Percentiles rank a stretch among this genome's conserved stretches.
Evolutionary conservation across 176 grass and related monocot species (phyloP).

Genomic region (Oryza coarctata): DNA sequence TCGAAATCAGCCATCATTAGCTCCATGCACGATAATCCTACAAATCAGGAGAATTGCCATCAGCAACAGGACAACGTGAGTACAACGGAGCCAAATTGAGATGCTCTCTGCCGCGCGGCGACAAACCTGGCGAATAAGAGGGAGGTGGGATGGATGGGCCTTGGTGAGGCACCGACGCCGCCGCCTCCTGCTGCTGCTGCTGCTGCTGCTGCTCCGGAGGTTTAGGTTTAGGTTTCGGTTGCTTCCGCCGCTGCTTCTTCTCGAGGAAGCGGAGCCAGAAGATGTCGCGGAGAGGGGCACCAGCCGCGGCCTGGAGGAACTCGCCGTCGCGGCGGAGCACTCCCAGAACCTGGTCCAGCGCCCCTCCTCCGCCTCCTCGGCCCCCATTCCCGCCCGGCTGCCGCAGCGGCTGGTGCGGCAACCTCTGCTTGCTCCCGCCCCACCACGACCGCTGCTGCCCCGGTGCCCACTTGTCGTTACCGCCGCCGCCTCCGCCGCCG

Average conservation of each 20-base stretch:
- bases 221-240: background rate
- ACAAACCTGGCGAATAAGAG: constrained; percentile 59
- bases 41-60: constrained; percentile 17
- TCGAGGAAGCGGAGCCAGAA: constrained; percentile 90
- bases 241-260: constrained; percentile 38
- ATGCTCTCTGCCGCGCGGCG: background rate
- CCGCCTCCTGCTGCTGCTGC: background rate
- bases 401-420: constrained; percentile 40
- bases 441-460: constrained; percentile 36
- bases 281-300: constrained; percentile 40
- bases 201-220: background rate
- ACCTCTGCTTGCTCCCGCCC: constrained; percentile 27
- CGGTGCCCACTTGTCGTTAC: constrained; percentile 30
- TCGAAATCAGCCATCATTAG: constrained; percentile 79
- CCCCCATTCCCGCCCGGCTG: constrained; percentile 13
- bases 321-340: constrained; percentile 61
- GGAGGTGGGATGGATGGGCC: constrained; percentile 36
- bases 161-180: background rate
- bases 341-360: constrained; percentile 54
- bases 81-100: constrained; percentile 15
- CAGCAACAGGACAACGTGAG: constrained; percentile 4
- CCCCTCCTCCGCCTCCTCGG: constrained; percentile 14
- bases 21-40: constrained; percentile 61
- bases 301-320: constrained; percentile 50
- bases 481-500: constrained; percentile 18